Evolutionary conservation across 768 basidiomycete genomes (phyloP), one percentile per base, ranked within the genome.

Genomic region (Suillus ampliporus): DNA sequence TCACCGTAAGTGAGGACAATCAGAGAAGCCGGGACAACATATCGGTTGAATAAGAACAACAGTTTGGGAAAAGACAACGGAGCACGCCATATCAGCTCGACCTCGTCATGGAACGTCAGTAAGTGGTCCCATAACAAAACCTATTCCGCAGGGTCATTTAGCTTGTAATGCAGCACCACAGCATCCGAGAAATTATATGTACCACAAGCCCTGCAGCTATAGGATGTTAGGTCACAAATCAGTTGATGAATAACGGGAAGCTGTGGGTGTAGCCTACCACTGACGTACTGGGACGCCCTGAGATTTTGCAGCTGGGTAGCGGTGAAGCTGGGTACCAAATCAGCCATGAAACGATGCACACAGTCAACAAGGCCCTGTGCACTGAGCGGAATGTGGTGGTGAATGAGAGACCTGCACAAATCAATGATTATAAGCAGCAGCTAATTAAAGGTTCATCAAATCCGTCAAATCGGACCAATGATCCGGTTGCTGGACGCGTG

Each of bases 1-100:
- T 71, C 51, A 78, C 79, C 72, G n/a, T 72, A 65, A 2, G 70
- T 60, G 37, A 74, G 69, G 2, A 72, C 35, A 15, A 77, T 60
- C 68, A 82, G 72, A 4, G 66, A 67, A 6, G 64, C 17, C 2
- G 77, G 76, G 48, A 78, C 74, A 35, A 62, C 5, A 56, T 79
- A 79, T 17, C 77, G 77, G 58, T 76, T 71, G 34, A 77, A 61
- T 37, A 78, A 48, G 64, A 78, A 78, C 19, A 78, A 51, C 21
- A 71, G 60, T 43, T 79, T 78, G 46, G 75, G 69, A 9, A 68
- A 37, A 14, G 76, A 71, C 3, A 61, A 51, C 21, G 21, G 65
- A 1, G 77, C 75, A 3, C 34, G 65, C 77, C 77, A 78, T 34
- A 78, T 68, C 23, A 74, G 58, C 56, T 59, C 46, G 14, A 78